phyloP scores from a whole-genome alignment of 805 yeast genomes.

The Saturnispora zaruensis region DNA sequence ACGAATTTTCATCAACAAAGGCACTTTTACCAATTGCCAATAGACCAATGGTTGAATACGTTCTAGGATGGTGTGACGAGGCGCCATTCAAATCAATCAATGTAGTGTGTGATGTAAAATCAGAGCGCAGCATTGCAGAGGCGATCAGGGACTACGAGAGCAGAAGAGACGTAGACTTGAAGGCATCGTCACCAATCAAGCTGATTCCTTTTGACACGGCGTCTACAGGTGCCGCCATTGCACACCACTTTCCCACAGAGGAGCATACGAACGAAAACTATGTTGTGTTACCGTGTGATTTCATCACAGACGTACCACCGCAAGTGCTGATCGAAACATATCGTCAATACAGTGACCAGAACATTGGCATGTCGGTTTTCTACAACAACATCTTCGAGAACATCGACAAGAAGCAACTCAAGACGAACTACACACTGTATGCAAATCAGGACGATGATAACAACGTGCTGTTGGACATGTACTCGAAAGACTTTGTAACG shows the following conservation, averaged over 20 bases:
- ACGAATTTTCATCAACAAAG: conserved; percentile 64
- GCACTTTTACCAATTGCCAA: conserved; percentile 87
- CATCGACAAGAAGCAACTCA: conserved; percentile 67
- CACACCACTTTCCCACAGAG: conserved; percentile 18
- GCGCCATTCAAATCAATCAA: conserved; percentile 70
- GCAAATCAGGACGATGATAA: conserved; percentile 39
- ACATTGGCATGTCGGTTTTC: conserved; percentile 67
- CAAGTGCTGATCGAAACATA: conserved; percentile 78
- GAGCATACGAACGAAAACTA: conserved; percentile 36
- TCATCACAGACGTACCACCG: conserved; percentile 87
- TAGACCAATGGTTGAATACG: conserved; percentile 79
- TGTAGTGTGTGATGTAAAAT: conserved; percentile 44
- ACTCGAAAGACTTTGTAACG: conserved; percentile 60
- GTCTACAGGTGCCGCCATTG: conserved; percentile 56
- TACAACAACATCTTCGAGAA: conserved; percentile 68
- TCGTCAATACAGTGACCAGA: conserved; percentile 58
- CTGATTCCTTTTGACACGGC: conserved; percentile 38
- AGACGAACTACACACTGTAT: conserved; percentile 60
- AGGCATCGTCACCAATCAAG: conserved; percentile 31
- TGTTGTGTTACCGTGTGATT: conserved; percentile 89
- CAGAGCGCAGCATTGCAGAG: conserved; percentile 37
- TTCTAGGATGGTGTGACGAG: conserved; percentile 85
- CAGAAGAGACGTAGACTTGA: conserved; percentile 30
- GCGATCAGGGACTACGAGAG: conserved; percentile 42
- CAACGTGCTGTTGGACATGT: conserved; percentile 56